phyloP scores from a whole-genome alignment of 2,329 filamentous ascomycete genomes.

The Ophiocordyceps camponoti-leonardi region DNA sequence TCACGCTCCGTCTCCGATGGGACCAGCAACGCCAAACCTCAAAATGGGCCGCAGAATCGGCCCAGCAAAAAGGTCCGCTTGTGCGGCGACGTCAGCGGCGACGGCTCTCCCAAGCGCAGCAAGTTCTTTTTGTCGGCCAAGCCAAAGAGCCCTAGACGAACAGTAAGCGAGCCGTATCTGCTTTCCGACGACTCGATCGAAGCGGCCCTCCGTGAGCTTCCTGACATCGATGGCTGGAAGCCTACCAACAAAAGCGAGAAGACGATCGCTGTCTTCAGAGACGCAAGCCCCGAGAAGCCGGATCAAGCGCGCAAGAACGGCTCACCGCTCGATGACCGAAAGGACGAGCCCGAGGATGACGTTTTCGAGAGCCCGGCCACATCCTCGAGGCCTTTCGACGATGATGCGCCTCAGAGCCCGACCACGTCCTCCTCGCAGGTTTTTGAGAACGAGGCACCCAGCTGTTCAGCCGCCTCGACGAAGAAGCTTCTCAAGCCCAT shows the following conservation, averaged over 20 bases:
- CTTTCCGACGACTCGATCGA: conserved; percentile 42
- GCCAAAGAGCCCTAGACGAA: conserved; percentile 9
- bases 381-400: conserved; percentile 1
- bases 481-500: conserved; percentile 1
- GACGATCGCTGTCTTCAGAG: conserved; percentile 27
- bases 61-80: conserved; percentile 41
- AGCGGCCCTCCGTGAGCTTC: conserved; percentile 31
- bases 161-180: conserved; percentile 23
- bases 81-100: conserved; percentile 24
- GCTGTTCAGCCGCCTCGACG: conserved; percentile 5
- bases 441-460: conserved; percentile 4
- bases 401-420: conserved; percentile 7
- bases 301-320: not conserved
- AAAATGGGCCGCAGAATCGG: conserved; percentile 12
- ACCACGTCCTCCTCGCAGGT: conserved; percentile 4
- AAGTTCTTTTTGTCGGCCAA: conserved; percentile 31
- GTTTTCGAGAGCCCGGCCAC: too few species aligned
- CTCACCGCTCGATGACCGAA: not conserved
- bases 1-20: conserved; percentile 4
- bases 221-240: conserved; percentile 33
- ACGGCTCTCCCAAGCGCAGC: conserved; percentile 26
- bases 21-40: conserved; percentile 2
- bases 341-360: not conserved
- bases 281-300: conserved; percentile 13
- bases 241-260: conserved; percentile 16